Conservation (phyloP, 2,329 filamentous ascomycete species). For the Colletotrichum eremochloae region DNA sequence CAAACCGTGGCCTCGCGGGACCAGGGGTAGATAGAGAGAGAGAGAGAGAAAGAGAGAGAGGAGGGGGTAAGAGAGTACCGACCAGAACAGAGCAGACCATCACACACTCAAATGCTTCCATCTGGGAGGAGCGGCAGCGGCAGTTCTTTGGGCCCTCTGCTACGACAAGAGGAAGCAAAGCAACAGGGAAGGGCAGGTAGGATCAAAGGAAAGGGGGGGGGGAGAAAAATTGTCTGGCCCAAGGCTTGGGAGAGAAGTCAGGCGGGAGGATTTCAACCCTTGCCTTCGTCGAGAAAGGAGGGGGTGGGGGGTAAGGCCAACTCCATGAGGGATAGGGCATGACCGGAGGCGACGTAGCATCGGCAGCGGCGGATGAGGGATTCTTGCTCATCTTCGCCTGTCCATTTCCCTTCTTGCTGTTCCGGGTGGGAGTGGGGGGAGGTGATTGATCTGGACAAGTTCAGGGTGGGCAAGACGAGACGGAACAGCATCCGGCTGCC, state of each 20-base stretch:
- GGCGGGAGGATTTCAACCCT: constrained; percentile 39
- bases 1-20: too few species aligned
- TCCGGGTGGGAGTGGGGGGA: background rate
- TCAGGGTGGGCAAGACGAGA: background rate
- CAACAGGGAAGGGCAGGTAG: background rate
- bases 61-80: background rate
- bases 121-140: background rate
- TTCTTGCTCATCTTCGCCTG: background rate
- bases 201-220: too few species aligned
- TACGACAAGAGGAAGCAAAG: constrained; percentile 1
- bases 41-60: background rate
- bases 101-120: background rate
- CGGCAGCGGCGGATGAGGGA: background rate
- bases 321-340: background rate
- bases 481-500: background rate
- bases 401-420: background rate
- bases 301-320: background rate
- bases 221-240: background rate
- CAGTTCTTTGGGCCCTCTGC: background rate
- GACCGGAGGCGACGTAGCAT: background rate
- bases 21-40: background rate
- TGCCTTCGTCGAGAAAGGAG: background rate
- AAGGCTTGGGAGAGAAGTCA: constrained; percentile 32
- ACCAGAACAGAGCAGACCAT: background rate
- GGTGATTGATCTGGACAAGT: background rate